Conservation (phyloP, 805 yeast genomes). For the Starmera amethionina region DNA sequence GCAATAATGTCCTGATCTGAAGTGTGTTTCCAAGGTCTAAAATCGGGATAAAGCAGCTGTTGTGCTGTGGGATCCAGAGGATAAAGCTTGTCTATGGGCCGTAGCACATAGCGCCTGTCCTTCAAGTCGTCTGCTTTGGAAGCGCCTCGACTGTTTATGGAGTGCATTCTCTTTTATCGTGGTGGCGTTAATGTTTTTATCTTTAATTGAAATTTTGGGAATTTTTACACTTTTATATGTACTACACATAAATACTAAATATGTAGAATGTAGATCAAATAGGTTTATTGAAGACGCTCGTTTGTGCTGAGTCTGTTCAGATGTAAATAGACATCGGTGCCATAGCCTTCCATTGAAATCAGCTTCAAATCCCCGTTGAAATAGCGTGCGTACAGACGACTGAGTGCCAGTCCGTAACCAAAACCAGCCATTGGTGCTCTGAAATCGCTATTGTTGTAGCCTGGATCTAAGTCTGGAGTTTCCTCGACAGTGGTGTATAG, state of each 20-base stretch:
- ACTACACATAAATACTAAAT: too few relatives aligned
- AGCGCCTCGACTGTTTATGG: not conserved
- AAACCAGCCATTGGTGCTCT: constrained; percentile 92
- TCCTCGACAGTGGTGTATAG: constrained; percentile 79
- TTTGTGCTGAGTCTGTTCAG: constrained; percentile 67
- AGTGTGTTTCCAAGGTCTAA: constrained; percentile 58
- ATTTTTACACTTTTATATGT: too few relatives aligned
- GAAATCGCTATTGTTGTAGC: constrained; percentile 47
- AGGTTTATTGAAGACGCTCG: constrained; percentile 42
- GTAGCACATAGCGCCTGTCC: constrained; percentile 19
- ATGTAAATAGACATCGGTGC: constrained; percentile 86
- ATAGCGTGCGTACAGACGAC: constrained; percentile 77
- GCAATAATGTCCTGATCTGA: constrained; percentile 44
- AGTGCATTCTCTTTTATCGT: not conserved
- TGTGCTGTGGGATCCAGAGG: constrained; percentile 18
- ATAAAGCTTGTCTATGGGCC: constrained; percentile 23
- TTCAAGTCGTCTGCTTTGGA: not conserved
- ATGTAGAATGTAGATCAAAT: constrained; percentile 2
- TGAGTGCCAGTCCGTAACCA: constrained; percentile 85
- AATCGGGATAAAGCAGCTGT: constrained; percentile 50
- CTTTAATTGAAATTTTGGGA: too few relatives aligned
- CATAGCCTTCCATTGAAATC: constrained; percentile 89
- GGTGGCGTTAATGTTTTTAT: too few relatives aligned
- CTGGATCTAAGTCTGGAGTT: constrained; percentile 41
- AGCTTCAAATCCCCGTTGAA: constrained; percentile 86